Conservation (phyloP, 2,329 filamentous ascomycete genomes). For the Epichloe hybrida region DNA sequence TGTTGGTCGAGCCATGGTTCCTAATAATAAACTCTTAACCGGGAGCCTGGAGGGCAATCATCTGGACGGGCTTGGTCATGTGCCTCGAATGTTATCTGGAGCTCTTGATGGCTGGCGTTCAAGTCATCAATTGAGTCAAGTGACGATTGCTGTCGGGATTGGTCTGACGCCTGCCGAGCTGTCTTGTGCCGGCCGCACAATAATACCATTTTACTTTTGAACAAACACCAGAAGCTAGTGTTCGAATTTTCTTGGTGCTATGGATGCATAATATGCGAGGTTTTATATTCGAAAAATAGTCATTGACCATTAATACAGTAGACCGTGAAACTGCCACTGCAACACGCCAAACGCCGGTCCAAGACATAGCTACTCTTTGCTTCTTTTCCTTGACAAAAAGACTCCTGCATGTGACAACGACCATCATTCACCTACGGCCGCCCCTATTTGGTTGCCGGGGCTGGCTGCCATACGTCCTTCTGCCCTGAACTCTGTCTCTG, state of each 20-base stretch:
- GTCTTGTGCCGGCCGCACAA: no score
- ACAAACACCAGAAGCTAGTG: no score
- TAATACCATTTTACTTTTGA: no score
- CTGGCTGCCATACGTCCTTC: conserved; percentile 65
- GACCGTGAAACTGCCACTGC: not conserved
- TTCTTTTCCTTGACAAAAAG: not conserved
- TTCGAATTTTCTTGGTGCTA: not conserved
- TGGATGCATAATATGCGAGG: not conserved
- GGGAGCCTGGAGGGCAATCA: conserved; percentile 27
- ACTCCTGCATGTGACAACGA: not conserved
- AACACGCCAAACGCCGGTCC: conserved; percentile 4
- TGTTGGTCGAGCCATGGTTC: conserved; percentile 63
- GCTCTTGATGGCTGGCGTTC: not conserved
- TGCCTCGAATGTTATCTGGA: conserved; percentile 16
- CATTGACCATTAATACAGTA: not conserved
- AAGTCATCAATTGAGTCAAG: not conserved
- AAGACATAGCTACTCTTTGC: not conserved
- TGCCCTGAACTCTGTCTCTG: conserved; percentile 50
- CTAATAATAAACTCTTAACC: conserved; percentile 26
- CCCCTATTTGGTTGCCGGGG: conserved; percentile 42
- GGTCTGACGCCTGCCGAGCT: no score
- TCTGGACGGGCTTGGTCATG: conserved; percentile 29
- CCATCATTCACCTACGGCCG: conserved; percentile 5
- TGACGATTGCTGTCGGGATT: not conserved
- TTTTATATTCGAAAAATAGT: not conserved